phyloP scores from a whole-genome alignment of 176 grass and related monocot genomes.

The Phoenix dactylifera region DNA sequence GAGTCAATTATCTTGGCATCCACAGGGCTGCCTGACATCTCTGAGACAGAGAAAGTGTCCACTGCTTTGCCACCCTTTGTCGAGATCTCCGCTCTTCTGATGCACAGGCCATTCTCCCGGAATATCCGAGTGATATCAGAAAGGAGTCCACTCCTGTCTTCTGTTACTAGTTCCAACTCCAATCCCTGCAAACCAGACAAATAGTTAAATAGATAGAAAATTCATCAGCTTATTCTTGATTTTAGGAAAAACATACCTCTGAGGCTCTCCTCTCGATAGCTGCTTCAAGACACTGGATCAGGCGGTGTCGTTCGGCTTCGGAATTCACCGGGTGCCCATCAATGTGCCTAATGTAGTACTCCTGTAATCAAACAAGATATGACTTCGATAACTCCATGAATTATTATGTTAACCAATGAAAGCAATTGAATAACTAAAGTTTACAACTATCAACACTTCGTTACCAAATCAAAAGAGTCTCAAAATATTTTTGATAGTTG shows the following conservation, averaged over 20 bases:
- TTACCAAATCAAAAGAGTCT: too few species aligned
- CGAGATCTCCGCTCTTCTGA: slow-evolving; percentile 7
- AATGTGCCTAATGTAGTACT: slow-evolving; percentile 15
- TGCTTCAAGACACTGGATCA: slow-evolving; percentile 14
- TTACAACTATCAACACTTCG: too few species aligned
- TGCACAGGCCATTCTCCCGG: slow-evolving; percentile 9
- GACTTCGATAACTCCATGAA: too few species aligned
- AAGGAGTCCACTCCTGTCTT: slow-evolving; percentile 6
- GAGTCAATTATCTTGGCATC: slow-evolving; percentile 15
- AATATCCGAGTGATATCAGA: slow-evolving; percentile 17
- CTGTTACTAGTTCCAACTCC: slow-evolving; percentile 7
- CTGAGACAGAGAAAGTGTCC: slow-evolving; percentile 10
- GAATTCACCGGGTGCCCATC: slow-evolving; percentile 8
- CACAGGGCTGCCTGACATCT: slow-evolving; percentile 4
- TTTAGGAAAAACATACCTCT: neutral
- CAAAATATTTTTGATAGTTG: too few species aligned
- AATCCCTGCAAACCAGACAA: slow-evolving; percentile 1
- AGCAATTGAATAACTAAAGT: too few species aligned
- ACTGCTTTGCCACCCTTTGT: neutral
- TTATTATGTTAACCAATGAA: too few species aligned
- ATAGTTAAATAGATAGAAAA: neutral
- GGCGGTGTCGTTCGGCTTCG: neutral
- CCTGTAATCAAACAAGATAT: slow-evolving; percentile 1
- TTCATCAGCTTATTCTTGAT: neutral
- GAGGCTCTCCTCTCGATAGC: slow-evolving; percentile 17